Percentiles rank a stretch among this genome's conserved stretches.
These are phyloP conservation scores for Chlorella sp. DNA, from an alignment of 139 green algal genomes.

Conservation along the genomic window DNA sequence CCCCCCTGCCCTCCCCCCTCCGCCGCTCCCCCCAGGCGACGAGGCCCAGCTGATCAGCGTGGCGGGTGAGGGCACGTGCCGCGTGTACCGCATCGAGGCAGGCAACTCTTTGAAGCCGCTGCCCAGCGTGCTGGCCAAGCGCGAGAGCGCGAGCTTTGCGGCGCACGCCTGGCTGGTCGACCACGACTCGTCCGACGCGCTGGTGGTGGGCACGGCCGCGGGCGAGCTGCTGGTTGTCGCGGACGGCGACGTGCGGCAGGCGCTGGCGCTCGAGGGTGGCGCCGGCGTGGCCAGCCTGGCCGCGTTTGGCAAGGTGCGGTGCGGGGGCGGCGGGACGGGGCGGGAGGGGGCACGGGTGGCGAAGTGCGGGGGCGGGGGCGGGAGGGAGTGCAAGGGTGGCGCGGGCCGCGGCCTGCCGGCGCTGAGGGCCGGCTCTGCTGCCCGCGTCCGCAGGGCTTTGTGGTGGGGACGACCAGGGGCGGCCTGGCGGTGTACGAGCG, in stretches of 20 bases:
- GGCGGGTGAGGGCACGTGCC: conserved; percentile 70
- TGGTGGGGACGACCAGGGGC: conserved; percentile 58
- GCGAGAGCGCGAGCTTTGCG: conserved; percentile 58
- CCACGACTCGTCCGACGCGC: neutral
- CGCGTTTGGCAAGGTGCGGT: conserved; percentile 60
- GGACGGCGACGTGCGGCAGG: conserved; percentile 57
- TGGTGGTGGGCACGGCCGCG: conserved; percentile 71
- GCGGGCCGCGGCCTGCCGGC: no score
- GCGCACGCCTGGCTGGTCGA: conserved; percentile 68
- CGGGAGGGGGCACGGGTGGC: neutral
- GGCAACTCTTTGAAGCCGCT: conserved; percentile 49
- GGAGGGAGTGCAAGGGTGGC: no score
- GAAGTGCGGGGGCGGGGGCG: no score
- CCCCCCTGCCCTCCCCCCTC: no score
- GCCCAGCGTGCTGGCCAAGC: conserved; percentile 55
- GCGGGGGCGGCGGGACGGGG: neutral
- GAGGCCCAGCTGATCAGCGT: conserved; percentile 52
- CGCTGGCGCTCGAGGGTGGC: conserved; percentile 53
- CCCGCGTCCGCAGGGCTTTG: conserved; percentile 57
- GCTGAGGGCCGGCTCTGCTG: no score
- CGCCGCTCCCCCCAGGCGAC: neutral
- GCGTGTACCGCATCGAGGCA: conserved; percentile 50
- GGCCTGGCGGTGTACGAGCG: conserved; percentile 70
- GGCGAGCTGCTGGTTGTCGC: conserved; percentile 84
- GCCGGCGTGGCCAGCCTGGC: conserved; percentile 55